phyloP scores from a whole-genome alignment of 441 rosid species.

The Viola pubescens region DNA sequence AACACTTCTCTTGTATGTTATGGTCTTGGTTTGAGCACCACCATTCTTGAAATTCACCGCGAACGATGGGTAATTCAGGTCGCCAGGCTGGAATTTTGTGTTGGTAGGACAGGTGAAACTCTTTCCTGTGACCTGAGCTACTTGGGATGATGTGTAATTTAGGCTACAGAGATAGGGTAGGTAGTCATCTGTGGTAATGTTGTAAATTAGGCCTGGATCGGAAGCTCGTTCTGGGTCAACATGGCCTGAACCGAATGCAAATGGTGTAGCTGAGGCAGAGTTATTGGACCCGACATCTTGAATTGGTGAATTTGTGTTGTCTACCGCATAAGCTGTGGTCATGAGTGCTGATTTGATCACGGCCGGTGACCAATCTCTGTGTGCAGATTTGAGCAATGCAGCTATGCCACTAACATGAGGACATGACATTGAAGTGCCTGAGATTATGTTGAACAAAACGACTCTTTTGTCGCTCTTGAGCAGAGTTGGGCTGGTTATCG shows the following conservation, averaged over 20 bases:
- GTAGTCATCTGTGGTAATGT: slow-evolving; percentile 53
- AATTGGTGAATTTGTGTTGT: slow-evolving; percentile 56
- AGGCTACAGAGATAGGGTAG: slow-evolving; percentile 53
- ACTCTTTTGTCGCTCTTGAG: slow-evolving; percentile 48
- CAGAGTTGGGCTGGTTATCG: slow-evolving; percentile 48
- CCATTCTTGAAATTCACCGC: slow-evolving; percentile 40
- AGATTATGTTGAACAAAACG: slow-evolving; percentile 52
- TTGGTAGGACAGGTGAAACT: slow-evolving; percentile 40
- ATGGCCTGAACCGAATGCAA: slow-evolving; percentile 81
- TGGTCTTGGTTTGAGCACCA: slow-evolving; percentile 15
- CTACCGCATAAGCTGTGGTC: slow-evolving; percentile 48
- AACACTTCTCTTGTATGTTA: slow-evolving; percentile 36
- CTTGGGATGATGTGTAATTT: slow-evolving; percentile 41
- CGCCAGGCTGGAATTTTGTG: slow-evolving; percentile 38
- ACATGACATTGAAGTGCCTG: slow-evolving; percentile 95
- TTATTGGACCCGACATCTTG: slow-evolving; percentile 54
- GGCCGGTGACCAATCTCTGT: slow-evolving; percentile 60
- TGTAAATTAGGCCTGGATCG: slow-evolving; percentile 72
- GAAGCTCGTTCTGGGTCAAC: slow-evolving; percentile 77
- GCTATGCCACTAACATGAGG: slow-evolving; percentile 86
- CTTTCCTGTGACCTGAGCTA: slow-evolving; percentile 42
- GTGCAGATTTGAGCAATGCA: slow-evolving; percentile 65
- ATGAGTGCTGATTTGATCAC: slow-evolving; percentile 89
- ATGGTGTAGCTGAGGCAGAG: slow-evolving; percentile 68
- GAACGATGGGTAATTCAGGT: slow-evolving; percentile 73